Conservation (phyloP, 805 yeast genomes). For the Kregervanrija delftensis region DNA sequence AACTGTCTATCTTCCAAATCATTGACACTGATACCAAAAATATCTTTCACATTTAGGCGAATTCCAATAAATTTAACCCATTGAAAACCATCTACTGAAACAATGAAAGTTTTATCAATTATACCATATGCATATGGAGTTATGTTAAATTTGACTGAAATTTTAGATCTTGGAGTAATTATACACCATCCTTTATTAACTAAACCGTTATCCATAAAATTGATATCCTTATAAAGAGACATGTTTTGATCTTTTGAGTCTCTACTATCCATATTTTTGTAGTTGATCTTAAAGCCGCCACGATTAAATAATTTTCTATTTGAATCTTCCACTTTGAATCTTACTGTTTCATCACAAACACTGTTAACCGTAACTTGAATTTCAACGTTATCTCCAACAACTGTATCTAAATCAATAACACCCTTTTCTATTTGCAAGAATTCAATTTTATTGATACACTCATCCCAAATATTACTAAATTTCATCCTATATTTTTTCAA, state of each 20-base stretch:
- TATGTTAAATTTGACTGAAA: conserved; percentile 7
- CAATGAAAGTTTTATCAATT: conserved; percentile 11
- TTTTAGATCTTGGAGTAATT: conserved; percentile 1
- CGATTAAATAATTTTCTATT: conserved; percentile 18
- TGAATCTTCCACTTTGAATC: conserved; percentile 32
- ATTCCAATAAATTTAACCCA: conserved; percentile 15
- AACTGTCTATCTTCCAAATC: conserved; percentile 16
- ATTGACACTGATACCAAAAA: conserved; percentile 35
- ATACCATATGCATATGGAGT: conserved; percentile 11
- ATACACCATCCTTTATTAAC: not conserved
- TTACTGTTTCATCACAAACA: conserved; percentile 29
- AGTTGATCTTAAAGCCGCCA: conserved; percentile 8
- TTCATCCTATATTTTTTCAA: conserved; percentile 30
- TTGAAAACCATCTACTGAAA: conserved; percentile 10
- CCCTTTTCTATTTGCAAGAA: conserved; percentile 34
- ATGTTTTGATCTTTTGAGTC: conserved; percentile 5
- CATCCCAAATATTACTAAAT: conserved; percentile 28
- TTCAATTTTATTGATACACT: conserved; percentile 19
- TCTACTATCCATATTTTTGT: not conserved
- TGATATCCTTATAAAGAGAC: conserved; percentile 1
- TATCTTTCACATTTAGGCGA: conserved; percentile 16
- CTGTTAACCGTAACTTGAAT: conserved; percentile 27
- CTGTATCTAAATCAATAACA: not conserved
- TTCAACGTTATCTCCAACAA: conserved; percentile 4
- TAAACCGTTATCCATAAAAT: not conserved